Conservation (phyloP, 2,329 filamentous ascomycete species). For the Aspergillus jensenii region DNA sequence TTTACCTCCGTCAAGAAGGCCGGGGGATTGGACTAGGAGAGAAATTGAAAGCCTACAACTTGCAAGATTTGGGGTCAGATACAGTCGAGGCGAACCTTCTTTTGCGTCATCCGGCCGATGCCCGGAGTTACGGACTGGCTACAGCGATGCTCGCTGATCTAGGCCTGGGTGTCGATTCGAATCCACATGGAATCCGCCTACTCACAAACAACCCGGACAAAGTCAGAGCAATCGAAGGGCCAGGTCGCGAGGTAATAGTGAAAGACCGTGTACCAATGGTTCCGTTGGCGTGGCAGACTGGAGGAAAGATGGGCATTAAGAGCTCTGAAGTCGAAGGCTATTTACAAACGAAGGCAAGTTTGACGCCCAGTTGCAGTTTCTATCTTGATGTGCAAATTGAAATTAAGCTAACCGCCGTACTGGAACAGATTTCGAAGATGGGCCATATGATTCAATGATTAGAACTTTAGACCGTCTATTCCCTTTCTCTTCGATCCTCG, state of each 20-base stretch:
- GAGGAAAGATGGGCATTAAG: constrained; percentile 73
- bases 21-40: constrained; percentile 91
- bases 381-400: neutral
- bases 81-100: constrained; percentile 95
- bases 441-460: constrained; percentile 65
- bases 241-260: constrained; percentile 81
- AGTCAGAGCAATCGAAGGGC: constrained; percentile 89
- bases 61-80: constrained; percentile 95
- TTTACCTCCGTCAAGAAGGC: constrained; percentile 94
- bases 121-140: constrained; percentile 90
- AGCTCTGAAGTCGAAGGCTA: constrained; percentile 92
- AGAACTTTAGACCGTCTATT: constrained; percentile 15
- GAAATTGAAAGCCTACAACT: constrained; percentile 96
- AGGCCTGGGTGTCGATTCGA: constrained; percentile 65
- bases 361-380: neutral
- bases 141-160: constrained; percentile 91
- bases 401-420: constrained; percentile 8
- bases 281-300: constrained; percentile 84
- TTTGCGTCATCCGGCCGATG: constrained; percentile 88
- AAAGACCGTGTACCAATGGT: constrained; percentile 93
- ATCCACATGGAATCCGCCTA: constrained; percentile 64
- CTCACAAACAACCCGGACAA: constrained; percentile 98
- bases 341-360: constrained; percentile 82
- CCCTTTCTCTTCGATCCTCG: neutral
- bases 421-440: constrained; percentile 76